Conservation (phyloP, 345 rosid genomes). For the Salix arbutifolia region DNA sequence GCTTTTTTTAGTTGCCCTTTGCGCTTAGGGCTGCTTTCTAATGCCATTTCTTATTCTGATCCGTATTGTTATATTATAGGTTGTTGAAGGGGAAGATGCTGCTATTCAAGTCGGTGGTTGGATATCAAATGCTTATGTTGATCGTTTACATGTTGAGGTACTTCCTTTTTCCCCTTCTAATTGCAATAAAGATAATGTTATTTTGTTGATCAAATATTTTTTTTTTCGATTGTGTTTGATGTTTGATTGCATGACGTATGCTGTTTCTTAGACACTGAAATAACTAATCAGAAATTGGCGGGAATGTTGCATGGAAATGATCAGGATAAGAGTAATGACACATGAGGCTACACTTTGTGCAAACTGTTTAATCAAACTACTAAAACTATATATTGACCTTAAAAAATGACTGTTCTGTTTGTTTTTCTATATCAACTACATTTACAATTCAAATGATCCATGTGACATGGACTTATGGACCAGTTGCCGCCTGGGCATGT, state of each 20-base stretch:
- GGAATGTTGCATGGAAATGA: not conserved
- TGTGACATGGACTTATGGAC: not conserved
- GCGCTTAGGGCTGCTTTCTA: not conserved
- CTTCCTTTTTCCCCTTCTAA: not conserved
- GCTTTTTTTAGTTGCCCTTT: not conserved
- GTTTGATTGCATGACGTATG: not conserved
- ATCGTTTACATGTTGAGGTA: conserved; percentile 91
- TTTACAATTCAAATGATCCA: not conserved
- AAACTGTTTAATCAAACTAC: not conserved
- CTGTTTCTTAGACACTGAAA: not conserved
- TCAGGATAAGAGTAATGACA: not conserved
- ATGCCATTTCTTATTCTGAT: not conserved
- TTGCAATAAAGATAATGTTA: not conserved
- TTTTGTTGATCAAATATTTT: not conserved
- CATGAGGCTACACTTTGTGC: not conserved
- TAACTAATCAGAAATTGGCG: not conserved
- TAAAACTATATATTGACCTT: not conserved
- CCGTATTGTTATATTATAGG: conserved; percentile 35
- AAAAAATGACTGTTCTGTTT: not conserved
- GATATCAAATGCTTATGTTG: conserved; percentile 83
- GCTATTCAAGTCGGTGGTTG: conserved; percentile 83
- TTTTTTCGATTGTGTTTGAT: not conserved
- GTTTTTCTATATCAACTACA: not conserved
- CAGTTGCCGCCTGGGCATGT: not conserved
- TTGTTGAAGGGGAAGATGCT: conserved; percentile 87